phyloP scores from a whole-genome alignment of 2,329 filamentous ascomycete species.

The Nemania bipapillata region DNA sequence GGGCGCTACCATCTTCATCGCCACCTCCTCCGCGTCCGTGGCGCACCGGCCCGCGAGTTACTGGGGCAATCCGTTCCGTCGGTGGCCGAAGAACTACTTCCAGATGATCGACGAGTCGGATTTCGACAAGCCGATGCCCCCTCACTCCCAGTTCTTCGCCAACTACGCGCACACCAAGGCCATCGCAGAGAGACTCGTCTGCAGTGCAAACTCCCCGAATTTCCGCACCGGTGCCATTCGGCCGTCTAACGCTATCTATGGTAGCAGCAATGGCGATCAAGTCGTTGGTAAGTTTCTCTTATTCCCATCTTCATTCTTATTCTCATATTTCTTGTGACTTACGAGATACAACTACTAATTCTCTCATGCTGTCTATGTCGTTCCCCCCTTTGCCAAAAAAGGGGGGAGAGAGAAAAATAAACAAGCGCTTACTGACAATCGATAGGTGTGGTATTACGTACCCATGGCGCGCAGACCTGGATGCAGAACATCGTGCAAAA shows the following conservation, averaged over 20 bases:
- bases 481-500: conserved; percentile 59
- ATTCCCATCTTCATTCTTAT: not conserved
- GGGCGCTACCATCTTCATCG: conserved; percentile 58
- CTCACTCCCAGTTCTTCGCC: conserved; percentile 56
- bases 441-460: conserved; percentile 47
- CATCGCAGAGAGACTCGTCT: conserved; percentile 58
- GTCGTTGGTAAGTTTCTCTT: conserved; percentile 50
- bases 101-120: conserved; percentile 58
- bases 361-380: not conserved
- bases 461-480: conserved; percentile 57
- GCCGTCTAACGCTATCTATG: conserved; percentile 57
- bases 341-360: too few species aligned
- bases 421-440: conserved; percentile 13
- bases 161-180: conserved; percentile 62
- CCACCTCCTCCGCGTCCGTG: conserved; percentile 61
- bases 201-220: conserved; percentile 45
- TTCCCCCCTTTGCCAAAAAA: not conserved
- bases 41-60: conserved; percentile 53
- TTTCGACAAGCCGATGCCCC: conserved; percentile 52
- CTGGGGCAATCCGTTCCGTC: conserved; percentile 56
- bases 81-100: conserved; percentile 53
- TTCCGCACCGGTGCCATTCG: conserved; percentile 66
- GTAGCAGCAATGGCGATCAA: conserved; percentile 56
- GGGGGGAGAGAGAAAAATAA: not conserved
- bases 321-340: too few species aligned